Base-by-base conservation (phyloP, 2,329 filamentous ascomycete genomes). In the Cytospora paraplurivora region DNA sequence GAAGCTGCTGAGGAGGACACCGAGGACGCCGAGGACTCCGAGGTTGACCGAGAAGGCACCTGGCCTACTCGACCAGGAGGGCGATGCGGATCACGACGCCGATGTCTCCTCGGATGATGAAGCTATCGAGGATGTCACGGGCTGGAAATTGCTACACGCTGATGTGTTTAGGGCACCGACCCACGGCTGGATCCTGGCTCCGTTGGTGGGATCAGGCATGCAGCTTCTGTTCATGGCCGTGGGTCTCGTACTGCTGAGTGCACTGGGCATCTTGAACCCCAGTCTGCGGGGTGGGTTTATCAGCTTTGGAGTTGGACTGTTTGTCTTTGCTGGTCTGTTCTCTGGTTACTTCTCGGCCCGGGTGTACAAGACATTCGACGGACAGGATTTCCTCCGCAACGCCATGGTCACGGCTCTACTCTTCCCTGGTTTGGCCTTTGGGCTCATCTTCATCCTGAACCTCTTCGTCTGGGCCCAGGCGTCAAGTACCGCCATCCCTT, bases 401-500 rank as follows among this genome's bases (percentile, higher is more conserved):
- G 89, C 89, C 2, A 72, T 94, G 34, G 81, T 91, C 72, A 96
- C 92, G 4, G 91, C 90, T 0, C 79, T 88, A 11, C 81, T 96
- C 3, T 91, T 96, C 72, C 92, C 92, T 0, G 92, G 92, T 1
- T 81, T 95, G 7, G 78, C 91, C 0, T 96, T 96, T 72, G 80
- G 82, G 10, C 81, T 90, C 35, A 78, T 93, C 41, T 92, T 96
- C 76, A 82, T 94, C 56, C 82, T 96, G 64, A 96, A 96, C 74
- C 81, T 96, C 11, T 96, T 96, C 72, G 91, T 95, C 64, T 96
- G 92, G 92, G 88, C 91, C 0, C 91, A 96, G 76, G 91, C 92
- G 0, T 95, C 91, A 12, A 93, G 90, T 74, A 96, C 92, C 1
- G 92, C 92, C 1, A 88, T 96, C 38, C 92, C 92, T 0, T 93